Evolutionary conservation across 2,329 filamentous ascomycete species (phyloP), one percentile per base, ranked within the genome.

Genomic region (Microdochium trichocladiopsis): DNA sequence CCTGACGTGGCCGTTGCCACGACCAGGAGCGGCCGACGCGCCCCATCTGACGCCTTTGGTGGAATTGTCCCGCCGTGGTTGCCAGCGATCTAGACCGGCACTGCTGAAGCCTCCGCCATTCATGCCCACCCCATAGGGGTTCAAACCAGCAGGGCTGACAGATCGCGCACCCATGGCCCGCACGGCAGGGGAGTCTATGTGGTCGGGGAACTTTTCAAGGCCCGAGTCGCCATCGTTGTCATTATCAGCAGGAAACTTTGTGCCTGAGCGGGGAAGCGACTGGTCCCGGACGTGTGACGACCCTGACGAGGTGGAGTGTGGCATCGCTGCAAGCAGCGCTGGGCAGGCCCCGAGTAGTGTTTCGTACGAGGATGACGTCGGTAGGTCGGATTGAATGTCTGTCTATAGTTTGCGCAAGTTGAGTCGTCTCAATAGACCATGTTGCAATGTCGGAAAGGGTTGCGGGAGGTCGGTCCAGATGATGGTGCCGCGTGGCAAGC

Each of bases 1-100:
- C 58, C 87, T 77, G 18, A 74, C 75, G 64, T 92, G 88, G 59
- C 83, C 73, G 45, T 65, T 66, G 62, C 66, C 74, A 72, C 23
- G 69, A 28, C 62, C 57, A 50, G 53, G 58, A 21, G 58, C 57
- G 16, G 56, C 58, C 41, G 62, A 47, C 16, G 62, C 57, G 23
- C 61, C 61, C 60, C 58, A 65, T 61, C 59, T 57, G 41, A 65
- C 61, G 36, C 53, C 61, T 57, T 61, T 67, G 31, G 58, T 55
- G 18, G 56, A 56, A 16, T 59, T 55, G 36, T 66, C 63, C 33
- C 58, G 57, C 43, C 60, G 57, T 18, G 65, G 64, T 53, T 58
- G 55, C 65, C 65, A 67, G 36, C 65, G 61, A 49, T 66, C 64
- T 3, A 45, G 41, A 22, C 18, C 57, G 57, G 49, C 62, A 62